These are phyloP conservation scores for Candida sonorensis DNA, from an alignment of 805 yeast genomes.

Conservation along the genomic window DNA sequence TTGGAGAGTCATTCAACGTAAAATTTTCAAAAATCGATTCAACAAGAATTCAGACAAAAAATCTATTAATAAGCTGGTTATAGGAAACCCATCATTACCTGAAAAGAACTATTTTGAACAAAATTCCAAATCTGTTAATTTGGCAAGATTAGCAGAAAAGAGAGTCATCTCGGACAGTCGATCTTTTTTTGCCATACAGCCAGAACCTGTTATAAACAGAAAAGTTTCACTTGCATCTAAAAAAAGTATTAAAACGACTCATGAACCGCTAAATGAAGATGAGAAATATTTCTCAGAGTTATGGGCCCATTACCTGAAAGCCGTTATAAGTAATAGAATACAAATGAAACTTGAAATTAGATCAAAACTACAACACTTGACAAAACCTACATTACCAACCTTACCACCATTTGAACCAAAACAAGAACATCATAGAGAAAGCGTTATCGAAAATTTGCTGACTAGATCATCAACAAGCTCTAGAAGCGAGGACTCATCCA, in stretches of 20 bases:
- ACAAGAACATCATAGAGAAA: conserved; percentile 5
- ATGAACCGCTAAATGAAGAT: no score
- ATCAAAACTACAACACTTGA: no score
- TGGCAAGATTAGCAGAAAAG: no score
- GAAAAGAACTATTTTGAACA: no score
- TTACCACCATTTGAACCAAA: background rate
- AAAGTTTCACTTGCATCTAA: background rate
- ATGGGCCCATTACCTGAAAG: conserved; percentile 24
- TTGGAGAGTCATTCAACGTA: conserved; percentile 15
- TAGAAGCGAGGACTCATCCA: conserved; percentile 6
- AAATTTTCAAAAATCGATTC: background rate
- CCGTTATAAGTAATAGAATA: conserved; percentile 20
- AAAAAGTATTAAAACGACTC: background rate
- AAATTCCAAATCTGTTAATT: no score
- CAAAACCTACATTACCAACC: no score
- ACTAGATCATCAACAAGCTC: conserved; percentile 11
- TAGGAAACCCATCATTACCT: background rate
- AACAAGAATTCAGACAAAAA: background rate
- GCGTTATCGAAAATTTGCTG: conserved; percentile 13
- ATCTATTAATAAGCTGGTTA: background rate
- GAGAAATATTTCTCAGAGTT: conserved; percentile 14
- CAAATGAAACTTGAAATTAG: conserved; percentile 23
- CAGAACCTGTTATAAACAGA: background rate
- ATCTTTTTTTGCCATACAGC: conserved; percentile 1
- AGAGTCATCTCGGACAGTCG: no score